Evolutionary conservation across 2,329 filamentous ascomycete species (phyloP).

Genomic region (Colletotrichum sublineola): DNA sequence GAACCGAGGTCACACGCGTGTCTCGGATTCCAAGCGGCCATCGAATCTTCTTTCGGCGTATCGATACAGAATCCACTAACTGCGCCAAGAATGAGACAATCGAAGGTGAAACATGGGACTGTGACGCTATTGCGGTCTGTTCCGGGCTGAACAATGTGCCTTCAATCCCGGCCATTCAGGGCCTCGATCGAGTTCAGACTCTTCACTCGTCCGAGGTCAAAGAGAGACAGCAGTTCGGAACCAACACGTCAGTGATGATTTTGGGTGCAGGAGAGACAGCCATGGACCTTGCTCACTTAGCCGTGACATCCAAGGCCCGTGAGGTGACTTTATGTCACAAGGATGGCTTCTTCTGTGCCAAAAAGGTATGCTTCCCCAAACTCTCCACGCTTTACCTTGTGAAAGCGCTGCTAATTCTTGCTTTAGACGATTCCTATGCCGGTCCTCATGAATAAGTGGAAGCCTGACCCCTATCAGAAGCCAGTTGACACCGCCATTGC

Average conservation of each 20-base stretch:
- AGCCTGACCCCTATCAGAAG: conserved; percentile 49
- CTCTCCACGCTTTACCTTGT: not conserved
- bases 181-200: conserved; percentile 52
- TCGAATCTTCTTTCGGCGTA: conserved; percentile 7
- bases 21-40: conserved; percentile 36
- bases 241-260: conserved; percentile 56
- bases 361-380: conserved; percentile 52
- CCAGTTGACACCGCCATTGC: conserved; percentile 62
- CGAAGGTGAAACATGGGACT: conserved; percentile 48
- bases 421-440: conserved; percentile 26
- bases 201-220: conserved; percentile 61
- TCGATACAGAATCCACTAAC: conserved; percentile 20
- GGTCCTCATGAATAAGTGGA: conserved; percentile 18
- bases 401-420: not conserved
- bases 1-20: conserved; percentile 49
- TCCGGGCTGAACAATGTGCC: conserved; percentile 60
- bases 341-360: conserved; percentile 60
- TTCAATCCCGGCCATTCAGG: conserved; percentile 54
- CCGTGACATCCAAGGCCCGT: conserved; percentile 57
- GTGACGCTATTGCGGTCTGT: conserved; percentile 62
- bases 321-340: conserved; percentile 60
- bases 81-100: not conserved
- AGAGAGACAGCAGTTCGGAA: conserved; percentile 56
- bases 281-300: conserved; percentile 60
- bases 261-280: conserved; percentile 61